Evolutionary conservation across 345 rosid species (phyloP), one percentile per base, ranked within the genome.

Genomic region (Dovyalis caffra): DNA sequence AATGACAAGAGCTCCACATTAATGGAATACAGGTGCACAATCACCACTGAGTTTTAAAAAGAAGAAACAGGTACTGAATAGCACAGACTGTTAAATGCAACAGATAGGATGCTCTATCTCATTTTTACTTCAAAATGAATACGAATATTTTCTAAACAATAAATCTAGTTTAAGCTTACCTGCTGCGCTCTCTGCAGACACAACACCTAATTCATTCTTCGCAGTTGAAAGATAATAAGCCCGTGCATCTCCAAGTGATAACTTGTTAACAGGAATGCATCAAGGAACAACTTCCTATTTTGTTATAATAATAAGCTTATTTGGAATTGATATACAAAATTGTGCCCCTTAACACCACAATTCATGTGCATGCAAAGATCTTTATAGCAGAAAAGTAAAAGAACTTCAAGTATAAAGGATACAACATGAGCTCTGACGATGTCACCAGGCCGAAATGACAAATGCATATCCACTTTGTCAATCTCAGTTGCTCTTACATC

Each of bases 401-500:
- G 25, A 49, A 63, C 67, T 65, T 73, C 61, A 80, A 79, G 29
- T 32, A 37, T 53, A 65, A 84, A 92, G 94, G 97, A 90, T 94
- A 92, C 97, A 43, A 92, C 97, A 56, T 84, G n/a, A 79, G 97
- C 97, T 86, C 84, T 89, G 81, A 94, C 89, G 72, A 91, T 88
- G 80, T 94, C 98, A 70, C 97, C 97, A 4, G 97, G 89, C 45
- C 83, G 95, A 78, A 87, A 94, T 51, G 97, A 91, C 32, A 71
- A 70, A 80, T 88, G 97, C 97, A 91, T 87, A 72, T 94, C 95
- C 68, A 94, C 97, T 86, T 91, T 91, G 82, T 94, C 95, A 78
- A 94, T 88, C 88, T 94, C 97, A 35, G 97, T 90, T 18, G 90
- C 90, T 82, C 98, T 90, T 65, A 94, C 98, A 82, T 95, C 99